phyloP scores from a whole-genome alignment of 2,329 filamentous ascomycete species.

The Chaetomiaceae sp. region DNA sequence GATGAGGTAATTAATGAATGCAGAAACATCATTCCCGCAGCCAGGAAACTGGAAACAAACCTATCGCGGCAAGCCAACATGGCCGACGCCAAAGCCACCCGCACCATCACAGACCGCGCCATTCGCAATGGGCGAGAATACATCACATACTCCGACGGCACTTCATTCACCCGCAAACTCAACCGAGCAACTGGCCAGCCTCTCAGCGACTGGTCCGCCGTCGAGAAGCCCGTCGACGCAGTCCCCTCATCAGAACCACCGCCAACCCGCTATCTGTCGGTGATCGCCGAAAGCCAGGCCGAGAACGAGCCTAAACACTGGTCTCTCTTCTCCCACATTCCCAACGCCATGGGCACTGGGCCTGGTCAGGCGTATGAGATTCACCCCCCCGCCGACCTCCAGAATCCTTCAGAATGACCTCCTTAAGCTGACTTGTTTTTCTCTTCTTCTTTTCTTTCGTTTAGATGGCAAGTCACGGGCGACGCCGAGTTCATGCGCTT shows the following conservation, averaged over 20 bases:
- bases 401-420: too few relatives aligned
- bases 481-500: constrained; percentile 9
- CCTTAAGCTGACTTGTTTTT: too few relatives aligned
- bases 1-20: too few relatives aligned
- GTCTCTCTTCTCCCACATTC: neutral
- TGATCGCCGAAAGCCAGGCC: constrained; percentile 4
- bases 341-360: neutral
- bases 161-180: constrained; percentile 1
- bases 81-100: neutral
- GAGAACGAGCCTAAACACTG: constrained; percentile 4
- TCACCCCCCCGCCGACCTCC: too few relatives aligned
- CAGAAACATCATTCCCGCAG: too few relatives aligned
- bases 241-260: neutral
- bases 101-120: neutral
- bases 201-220: neutral
- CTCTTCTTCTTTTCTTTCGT: too few relatives aligned
- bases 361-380: neutral
- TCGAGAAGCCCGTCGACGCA: neutral
- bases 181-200: constrained; percentile 2
- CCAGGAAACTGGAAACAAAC: too few relatives aligned
- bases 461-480: constrained; percentile 6
- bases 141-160: constrained; percentile 2
- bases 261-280: neutral
- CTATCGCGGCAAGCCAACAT: too few relatives aligned
- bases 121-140: constrained; percentile 1